Evolutionary conservation across 2,329 filamentous ascomycete species (phyloP), one percentile per base, ranked within the genome.

Genomic region (Pseudocercospora vitis): DNA sequence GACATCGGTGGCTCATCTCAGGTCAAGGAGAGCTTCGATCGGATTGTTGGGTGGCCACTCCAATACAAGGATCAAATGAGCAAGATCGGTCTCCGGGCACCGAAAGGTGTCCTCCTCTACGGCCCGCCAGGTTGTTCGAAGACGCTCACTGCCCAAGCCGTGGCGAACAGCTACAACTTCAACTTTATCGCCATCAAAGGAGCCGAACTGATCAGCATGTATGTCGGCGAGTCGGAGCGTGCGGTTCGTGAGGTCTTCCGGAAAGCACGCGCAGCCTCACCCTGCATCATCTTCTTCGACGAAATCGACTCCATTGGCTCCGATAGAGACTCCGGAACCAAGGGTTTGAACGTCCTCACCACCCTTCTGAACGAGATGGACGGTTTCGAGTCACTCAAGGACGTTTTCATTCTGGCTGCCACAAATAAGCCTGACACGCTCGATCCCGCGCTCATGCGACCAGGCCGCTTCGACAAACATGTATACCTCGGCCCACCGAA

Each of bases 171-270:
- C 70, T 89, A 89, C 24, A 87, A 88, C 3, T 86, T 95, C 72
- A 96, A 96, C 70, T 96, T 96, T 77, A 86, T 96, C 68, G 87
- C 91, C 7, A 89, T 97, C 61, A 96, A 96, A 73, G 92, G 91
- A 21, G 90, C 90, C 29, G 92, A 96, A 72, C 81, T 96, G 9
- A 84, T 96, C 56, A 95, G 91, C 73, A 96, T 95, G 89, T 97
- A 96, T 71, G 91, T 97, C 14, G 92, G 92, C 57, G 92, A 97
- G 71, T 92, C 91, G 1, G 92, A 97, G 73, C 84, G 90, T 8
- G 86, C 87, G 6, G 81, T 96, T 35, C 84, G 92, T 31, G 87
- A 90, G 51, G 83, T 96, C 1, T 96, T 97, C 69, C 81, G 86
- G 49, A 88, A 91, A 63, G 92, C 92, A 1, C 81, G 88, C 35